Evolutionary conservation across 2,329 filamentous ascomycete species (phyloP).

Genomic region (Cercospora sp.): DNA sequence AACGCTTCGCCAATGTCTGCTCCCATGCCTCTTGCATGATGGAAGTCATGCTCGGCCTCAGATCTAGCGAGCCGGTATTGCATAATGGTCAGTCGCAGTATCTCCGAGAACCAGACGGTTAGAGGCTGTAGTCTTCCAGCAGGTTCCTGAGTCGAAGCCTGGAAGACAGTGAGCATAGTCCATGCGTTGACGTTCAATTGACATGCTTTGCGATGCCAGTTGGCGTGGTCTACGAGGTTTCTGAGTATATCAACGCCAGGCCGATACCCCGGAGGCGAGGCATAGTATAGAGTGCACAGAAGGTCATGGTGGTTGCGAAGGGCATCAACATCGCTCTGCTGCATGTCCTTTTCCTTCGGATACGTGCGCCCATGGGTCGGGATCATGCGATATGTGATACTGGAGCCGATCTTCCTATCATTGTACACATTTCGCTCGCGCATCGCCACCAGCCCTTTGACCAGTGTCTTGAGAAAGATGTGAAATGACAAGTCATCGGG

Average conservation of each 20-base stretch:
- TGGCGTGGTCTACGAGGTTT: constrained; percentile 57
- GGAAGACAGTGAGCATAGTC: constrained; percentile 59
- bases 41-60: constrained; percentile 58
- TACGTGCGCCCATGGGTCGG: constrained; percentile 63
- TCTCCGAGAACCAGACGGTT: constrained; percentile 57
- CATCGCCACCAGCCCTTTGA: constrained; percentile 52
- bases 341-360: constrained; percentile 58
- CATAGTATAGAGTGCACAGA: constrained; percentile 61
- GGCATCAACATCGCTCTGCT: constrained; percentile 56
- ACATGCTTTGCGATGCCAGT: constrained; percentile 61
- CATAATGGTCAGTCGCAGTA: constrained; percentile 53
- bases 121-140: constrained; percentile 50
- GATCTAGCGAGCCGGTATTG: constrained; percentile 59
- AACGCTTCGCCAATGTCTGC: constrained; percentile 47
- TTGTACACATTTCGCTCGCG: constrained; percentile 44
- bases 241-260: constrained; percentile 55
- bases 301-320: constrained; percentile 64
- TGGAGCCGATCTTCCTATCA: constrained; percentile 57
- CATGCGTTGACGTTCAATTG: constrained; percentile 60
- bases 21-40: constrained; percentile 40
- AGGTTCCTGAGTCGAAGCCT: constrained; percentile 56
- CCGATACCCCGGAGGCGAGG: constrained; percentile 55
- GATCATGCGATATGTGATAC: constrained; percentile 57
- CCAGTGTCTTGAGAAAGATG: constrained; percentile 60
- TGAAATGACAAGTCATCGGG: constrained; percentile 58